Percentiles rank a stretch among this genome's conserved stretches.
Conservation (phyloP, 306 rosid genomes). For the Cicer judaicum region DNA sequence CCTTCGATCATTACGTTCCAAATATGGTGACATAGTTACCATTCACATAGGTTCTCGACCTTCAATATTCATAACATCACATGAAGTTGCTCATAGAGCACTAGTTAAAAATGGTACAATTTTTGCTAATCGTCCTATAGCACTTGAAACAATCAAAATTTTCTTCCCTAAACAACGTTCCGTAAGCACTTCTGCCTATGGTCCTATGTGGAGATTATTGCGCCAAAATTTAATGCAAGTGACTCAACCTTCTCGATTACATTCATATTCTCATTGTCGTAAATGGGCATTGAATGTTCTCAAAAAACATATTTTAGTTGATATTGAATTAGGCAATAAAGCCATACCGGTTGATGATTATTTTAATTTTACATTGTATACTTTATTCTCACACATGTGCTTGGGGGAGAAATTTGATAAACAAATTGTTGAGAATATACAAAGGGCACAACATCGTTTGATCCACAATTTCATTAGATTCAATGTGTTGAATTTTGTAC, state of each 20-base stretch:
- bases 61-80: conserved; percentile 56
- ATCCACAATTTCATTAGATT: conserved; percentile 49
- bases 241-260: conserved; percentile 48
- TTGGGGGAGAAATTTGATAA: conserved; percentile 54
- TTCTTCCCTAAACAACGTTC: conserved; percentile 47
- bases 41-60: conserved; percentile 54
- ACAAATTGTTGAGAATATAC: conserved; percentile 20
- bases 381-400: conserved; percentile 47
- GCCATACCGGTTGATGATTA: conserved; percentile 36
- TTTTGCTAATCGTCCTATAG: conserved; percentile 54
- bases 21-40: conserved; percentile 58
- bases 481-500: conserved; percentile 54
- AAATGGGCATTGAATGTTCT: conserved; percentile 43
- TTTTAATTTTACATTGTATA: conserved; percentile 45
- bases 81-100: conserved; percentile 53
- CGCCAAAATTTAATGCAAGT: conserved; percentile 57
- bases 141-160: conserved; percentile 42
- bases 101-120: conserved; percentile 52
- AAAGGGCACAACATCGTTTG: conserved; percentile 39
- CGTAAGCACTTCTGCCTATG: conserved; percentile 48
- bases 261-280: conserved; percentile 50
- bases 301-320: conserved; percentile 21
- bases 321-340: conserved; percentile 34
- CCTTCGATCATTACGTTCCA: conserved; percentile 49
- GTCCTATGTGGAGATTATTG: conserved; percentile 52